A percentile compares a stretch with the other conserved stretches of the same genome.
These are phyloP conservation scores for Paragyromitra xinjiangensis DNA, from an alignment of 495 filamentous ascomycete genomes.

Conservation along the genomic window DNA sequence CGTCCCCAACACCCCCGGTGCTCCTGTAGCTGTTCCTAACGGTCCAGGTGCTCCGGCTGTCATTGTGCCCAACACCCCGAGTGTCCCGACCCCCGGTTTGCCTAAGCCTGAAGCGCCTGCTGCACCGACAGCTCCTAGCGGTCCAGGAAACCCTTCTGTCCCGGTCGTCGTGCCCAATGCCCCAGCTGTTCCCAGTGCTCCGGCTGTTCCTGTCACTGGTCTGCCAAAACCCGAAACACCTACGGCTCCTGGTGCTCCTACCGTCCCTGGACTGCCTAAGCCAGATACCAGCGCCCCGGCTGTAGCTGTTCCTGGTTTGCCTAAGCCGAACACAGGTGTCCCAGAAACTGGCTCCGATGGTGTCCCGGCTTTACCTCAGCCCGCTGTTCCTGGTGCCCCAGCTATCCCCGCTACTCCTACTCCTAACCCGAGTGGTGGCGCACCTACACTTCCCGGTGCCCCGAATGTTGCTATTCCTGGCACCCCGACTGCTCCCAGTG, in stretches of 20 bases:
- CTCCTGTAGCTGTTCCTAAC: no score
- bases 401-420: neutral
- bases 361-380: neutral
- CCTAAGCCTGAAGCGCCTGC: no score
- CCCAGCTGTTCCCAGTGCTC: neutral
- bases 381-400: neutral
- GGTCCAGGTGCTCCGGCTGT: no score
- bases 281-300: no score
- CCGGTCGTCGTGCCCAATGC: neutral
- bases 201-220: neutral
- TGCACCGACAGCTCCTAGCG: no score
- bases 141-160: neutral
- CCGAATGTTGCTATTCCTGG: neutral
- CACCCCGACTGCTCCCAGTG: neutral
- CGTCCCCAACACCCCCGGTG: no score
- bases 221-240: no score
- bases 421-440: no score
- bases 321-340: neutral
- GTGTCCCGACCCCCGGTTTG: no score
- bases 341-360: neutral
- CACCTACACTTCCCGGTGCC: neutral
- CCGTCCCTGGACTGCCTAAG: no score
- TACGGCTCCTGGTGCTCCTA: no score
- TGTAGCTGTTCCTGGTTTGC: neutral
- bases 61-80: neutral